phyloP scores from a whole-genome alignment of 495 filamentous ascomycete species.

The Hyaloscypha bicolor region DNA sequence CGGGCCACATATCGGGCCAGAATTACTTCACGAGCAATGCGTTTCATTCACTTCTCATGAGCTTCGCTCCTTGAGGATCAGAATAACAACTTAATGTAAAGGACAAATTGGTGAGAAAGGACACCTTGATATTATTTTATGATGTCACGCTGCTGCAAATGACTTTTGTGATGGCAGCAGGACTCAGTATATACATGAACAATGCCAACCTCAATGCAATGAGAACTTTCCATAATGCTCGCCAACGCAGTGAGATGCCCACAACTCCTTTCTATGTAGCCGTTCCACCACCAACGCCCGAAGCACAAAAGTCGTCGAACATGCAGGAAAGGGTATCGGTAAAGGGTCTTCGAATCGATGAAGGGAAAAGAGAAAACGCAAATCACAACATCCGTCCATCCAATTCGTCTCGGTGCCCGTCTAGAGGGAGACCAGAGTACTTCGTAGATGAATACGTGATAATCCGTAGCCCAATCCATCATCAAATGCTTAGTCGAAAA shows the following conservation, averaged over 20 bases:
- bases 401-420: constrained; percentile 11
- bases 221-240: background rate
- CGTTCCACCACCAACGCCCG: constrained; percentile 14
- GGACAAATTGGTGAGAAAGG: background rate
- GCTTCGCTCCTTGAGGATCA: background rate
- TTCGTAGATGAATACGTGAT: background rate
- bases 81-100: background rate
- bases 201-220: background rate
- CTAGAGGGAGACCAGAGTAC: background rate
- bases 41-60: background rate
- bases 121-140: background rate
- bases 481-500: constrained; percentile 5
- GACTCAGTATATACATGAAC: background rate
- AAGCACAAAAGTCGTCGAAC: constrained; percentile 17
- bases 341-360: constrained; percentile 3
- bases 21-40: no score
- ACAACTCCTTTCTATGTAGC: background rate
- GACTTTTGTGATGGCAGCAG: background rate
- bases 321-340: constrained; percentile 20
- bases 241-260: background rate
- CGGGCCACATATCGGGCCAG: no score
- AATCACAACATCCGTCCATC: constrained; percentile 4
- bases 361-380: constrained; percentile 15
- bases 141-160: background rate
- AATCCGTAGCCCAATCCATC: constrained; percentile 2